These are phyloP conservation scores for Termitomyces bulborhizus DNA, from an alignment of 768 basidiomycete genomes.

Conservation along the genomic window DNA sequence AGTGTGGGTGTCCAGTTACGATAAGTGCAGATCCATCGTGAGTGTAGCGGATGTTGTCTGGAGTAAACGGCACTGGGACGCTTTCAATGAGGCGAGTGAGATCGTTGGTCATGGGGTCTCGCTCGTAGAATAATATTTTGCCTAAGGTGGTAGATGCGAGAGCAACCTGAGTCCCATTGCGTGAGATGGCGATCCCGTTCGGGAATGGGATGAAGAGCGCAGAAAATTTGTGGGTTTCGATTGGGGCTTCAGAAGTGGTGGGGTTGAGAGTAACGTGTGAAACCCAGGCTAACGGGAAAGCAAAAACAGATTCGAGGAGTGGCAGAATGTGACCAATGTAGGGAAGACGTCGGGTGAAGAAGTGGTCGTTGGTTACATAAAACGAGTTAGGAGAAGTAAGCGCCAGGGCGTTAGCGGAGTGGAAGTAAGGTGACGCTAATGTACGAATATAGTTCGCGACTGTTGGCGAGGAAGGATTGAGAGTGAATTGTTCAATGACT, in stretches of 20 bases:
- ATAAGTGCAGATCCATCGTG: constrained; percentile 40
- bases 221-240: constrained; percentile 31
- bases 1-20: constrained; percentile 64
- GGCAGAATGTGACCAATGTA: constrained; percentile 45
- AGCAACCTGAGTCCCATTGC: constrained; percentile 42
- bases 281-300: constrained; percentile 54
- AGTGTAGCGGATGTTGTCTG: constrained; percentile 57
- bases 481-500: constrained; percentile 61
- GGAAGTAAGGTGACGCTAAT: constrained; percentile 48
- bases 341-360: constrained; percentile 57
- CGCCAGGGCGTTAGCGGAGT: constrained; percentile 63
- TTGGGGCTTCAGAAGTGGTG: constrained; percentile 14
- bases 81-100: constrained; percentile 29
- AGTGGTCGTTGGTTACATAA: constrained; percentile 70
- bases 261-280: constrained; percentile 44
- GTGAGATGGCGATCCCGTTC: constrained; percentile 63
- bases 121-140: constrained; percentile 45
- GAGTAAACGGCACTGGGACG: constrained; percentile 49
- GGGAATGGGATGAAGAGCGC: constrained; percentile 54
- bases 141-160: constrained; percentile 47
- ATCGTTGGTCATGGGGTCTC: constrained; percentile 36
- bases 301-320: constrained; percentile 47
- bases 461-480: constrained; percentile 38
- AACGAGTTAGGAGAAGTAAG: constrained; percentile 62
- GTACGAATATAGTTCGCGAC: constrained; percentile 54